These are phyloP conservation scores for Apiospora kogelbergensis DNA, from an alignment of 2,329 filamentous ascomycete species.

Conservation along the genomic window DNA sequence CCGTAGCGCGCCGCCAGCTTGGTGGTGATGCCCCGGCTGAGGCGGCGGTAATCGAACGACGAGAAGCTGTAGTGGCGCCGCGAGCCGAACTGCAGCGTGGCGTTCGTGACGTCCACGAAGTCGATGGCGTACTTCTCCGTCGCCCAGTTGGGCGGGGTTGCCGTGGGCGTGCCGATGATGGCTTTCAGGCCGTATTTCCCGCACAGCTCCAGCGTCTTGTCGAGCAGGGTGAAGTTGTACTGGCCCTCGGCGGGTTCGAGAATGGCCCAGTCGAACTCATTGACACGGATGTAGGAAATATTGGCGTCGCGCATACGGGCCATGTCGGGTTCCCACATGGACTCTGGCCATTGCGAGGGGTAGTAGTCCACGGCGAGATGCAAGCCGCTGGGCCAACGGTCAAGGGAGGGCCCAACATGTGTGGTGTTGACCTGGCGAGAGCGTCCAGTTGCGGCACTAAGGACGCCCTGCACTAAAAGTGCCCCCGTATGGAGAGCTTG, in stretches of 20 bases:
- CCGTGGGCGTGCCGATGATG: constrained; percentile 24
- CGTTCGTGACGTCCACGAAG: constrained; percentile 24
- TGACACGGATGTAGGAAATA: constrained; percentile 22
- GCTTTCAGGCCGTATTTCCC: constrained; percentile 20
- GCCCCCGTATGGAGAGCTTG: background rate
- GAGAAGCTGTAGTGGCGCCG: constrained; percentile 25
- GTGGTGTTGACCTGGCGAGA: background rate
- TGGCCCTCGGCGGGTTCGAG: constrained; percentile 20
- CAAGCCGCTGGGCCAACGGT: constrained; percentile 20
- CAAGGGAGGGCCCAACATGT: background rate
- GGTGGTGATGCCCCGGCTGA: constrained; percentile 23
- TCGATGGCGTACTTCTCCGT: constrained; percentile 19
- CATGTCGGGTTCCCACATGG: constrained; percentile 22
- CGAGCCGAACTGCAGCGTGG: constrained; percentile 22
- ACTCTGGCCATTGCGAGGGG: constrained; percentile 23
- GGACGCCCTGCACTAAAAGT: background rate
- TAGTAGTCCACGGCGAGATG: constrained; percentile 24
- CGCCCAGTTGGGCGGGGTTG: constrained; percentile 22
- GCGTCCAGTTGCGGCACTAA: background rate
- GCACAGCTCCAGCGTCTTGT: constrained; percentile 20
- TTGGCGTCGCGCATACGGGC: constrained; percentile 21
- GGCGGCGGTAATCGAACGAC: constrained; percentile 21
- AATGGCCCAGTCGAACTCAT: constrained; percentile 24
- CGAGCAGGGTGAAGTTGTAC: constrained; percentile 23
- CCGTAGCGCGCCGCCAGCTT: constrained; percentile 23